These are phyloP conservation scores for Pelargonium cotyledonis DNA, from an alignment of 441 rosid species.

Conservation along the genomic window DNA sequence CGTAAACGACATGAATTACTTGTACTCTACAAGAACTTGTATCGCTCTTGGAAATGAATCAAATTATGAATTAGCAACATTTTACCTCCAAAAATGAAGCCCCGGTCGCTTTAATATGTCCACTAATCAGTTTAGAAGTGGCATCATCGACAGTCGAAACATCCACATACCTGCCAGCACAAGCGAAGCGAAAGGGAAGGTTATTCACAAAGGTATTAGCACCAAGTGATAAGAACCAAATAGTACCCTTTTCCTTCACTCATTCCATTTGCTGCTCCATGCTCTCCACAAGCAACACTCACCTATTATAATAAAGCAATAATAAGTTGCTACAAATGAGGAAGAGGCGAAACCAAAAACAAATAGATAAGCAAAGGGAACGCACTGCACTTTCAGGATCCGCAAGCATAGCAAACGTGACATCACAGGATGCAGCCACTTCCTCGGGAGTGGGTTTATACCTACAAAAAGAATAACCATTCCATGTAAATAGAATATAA, in stretches of 20 bases:
- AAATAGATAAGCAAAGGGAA: constrained; percentile 25
- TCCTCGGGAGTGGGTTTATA: constrained; percentile 76
- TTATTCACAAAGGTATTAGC: too few species aligned
- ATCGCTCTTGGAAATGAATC: not conserved
- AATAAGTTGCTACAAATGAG: constrained; percentile 16
- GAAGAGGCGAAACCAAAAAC: constrained; percentile 14
- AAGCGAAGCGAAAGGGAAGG: too few species aligned
- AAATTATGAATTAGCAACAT: not conserved
- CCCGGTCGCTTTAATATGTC: constrained; percentile 54
- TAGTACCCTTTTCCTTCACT: constrained; percentile 84
- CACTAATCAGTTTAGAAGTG: constrained; percentile 58
- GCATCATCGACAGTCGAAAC: constrained; percentile 84
- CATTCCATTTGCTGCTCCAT: constrained; percentile 72
- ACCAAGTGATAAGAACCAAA: constrained; percentile 15
- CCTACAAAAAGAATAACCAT: constrained; percentile 31
- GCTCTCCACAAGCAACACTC: constrained; percentile 80
- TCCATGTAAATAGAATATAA: not conserved
- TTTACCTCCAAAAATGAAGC: constrained; percentile 78
- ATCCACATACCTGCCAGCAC: constrained; percentile 65
- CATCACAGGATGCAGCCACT: constrained; percentile 77
- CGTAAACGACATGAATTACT: not conserved
- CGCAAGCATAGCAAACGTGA: constrained; percentile 89
- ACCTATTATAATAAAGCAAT: constrained; percentile 35
- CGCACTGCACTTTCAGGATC: constrained; percentile 98
- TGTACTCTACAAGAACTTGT: not conserved